phyloP scores from a whole-genome alignment of 2,329 filamentous ascomycete species.

The Fusarium newnesense region DNA sequence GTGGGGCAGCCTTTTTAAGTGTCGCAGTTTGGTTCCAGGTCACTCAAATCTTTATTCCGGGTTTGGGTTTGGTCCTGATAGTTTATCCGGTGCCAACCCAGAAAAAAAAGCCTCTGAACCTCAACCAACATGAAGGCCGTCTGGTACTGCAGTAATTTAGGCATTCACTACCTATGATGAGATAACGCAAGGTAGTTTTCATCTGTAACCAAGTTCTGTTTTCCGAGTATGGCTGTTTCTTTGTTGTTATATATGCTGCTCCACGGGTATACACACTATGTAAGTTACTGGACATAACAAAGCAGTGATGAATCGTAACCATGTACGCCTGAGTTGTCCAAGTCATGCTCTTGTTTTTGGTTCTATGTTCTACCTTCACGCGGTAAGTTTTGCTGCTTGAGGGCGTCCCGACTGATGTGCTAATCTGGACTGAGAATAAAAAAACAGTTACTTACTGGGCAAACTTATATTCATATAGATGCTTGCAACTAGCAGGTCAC shows the following conservation, averaged over 20 bases:
- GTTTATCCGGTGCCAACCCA: constrained; percentile 26
- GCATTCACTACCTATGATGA: not conserved
- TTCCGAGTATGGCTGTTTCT: not conserved
- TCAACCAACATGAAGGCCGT: not conserved
- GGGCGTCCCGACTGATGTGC: not conserved
- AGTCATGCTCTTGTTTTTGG: not conserved
- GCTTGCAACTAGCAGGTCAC: not conserved
- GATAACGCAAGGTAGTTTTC: not conserved
- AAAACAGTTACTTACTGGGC: not conserved
- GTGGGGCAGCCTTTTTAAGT: constrained; percentile 38
- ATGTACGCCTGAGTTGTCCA: not conserved
- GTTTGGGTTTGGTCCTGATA: not conserved
- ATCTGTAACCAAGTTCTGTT: not conserved
- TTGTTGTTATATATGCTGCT: not conserved
- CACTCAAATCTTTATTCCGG: constrained; percentile 1
- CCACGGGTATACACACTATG: not conserved
- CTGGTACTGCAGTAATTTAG: not conserved
- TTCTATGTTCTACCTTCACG: not conserved
- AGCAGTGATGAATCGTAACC: not conserved
- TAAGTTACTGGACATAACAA: not conserved
- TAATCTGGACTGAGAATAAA: not conserved
- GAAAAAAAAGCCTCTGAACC: constrained; percentile 6
- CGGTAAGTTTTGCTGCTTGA: not conserved
- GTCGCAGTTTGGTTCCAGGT: constrained; percentile 18
- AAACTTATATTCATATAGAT: not conserved